Conservation (phyloP, 176 grass and related monocot species). For the Coix lacrymajobi region DNA sequence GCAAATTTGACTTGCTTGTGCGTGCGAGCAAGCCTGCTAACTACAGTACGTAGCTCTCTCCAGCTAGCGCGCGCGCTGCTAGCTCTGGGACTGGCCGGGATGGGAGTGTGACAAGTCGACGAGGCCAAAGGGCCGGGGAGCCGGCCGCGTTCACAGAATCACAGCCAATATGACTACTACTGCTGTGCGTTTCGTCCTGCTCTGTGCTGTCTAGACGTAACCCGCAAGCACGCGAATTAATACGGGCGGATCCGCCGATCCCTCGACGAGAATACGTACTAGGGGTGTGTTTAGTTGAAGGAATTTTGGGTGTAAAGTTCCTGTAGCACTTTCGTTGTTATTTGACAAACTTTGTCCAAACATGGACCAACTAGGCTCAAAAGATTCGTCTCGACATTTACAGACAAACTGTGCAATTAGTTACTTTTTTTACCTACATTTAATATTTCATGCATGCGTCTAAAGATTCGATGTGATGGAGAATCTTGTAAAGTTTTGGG, state of each 20-base stretch:
- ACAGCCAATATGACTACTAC: not conserved
- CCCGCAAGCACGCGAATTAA: slow-evolving; percentile 16
- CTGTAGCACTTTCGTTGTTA: too few species aligned
- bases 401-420: too few species aligned
- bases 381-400: too few species aligned
- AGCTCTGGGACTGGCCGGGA: not conserved
- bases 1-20: slow-evolving; percentile 38
- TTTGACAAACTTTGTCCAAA: too few species aligned
- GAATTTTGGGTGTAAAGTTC: too few species aligned
- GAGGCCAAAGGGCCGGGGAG: not conserved
- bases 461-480: too few species aligned
- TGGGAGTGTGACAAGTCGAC: not conserved
- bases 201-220: slow-evolving; percentile 28
- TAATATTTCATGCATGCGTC: too few species aligned
- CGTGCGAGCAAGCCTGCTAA: not conserved
- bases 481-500: too few species aligned
- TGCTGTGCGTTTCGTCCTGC: not conserved
- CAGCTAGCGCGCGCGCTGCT: not conserved
- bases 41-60: too few species aligned
- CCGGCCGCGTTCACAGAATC: not conserved
- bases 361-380: too few species aligned
- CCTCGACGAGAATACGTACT: not conserved
- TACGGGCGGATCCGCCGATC: slow-evolving; percentile 27
- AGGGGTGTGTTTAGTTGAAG: too few species aligned
- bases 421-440: too few species aligned